Evolutionary conservation across 2,329 filamentous ascomycete genomes (phyloP), one percentile per base, ranked within the genome.

Genomic region (Cyanodermella asteris): DNA sequence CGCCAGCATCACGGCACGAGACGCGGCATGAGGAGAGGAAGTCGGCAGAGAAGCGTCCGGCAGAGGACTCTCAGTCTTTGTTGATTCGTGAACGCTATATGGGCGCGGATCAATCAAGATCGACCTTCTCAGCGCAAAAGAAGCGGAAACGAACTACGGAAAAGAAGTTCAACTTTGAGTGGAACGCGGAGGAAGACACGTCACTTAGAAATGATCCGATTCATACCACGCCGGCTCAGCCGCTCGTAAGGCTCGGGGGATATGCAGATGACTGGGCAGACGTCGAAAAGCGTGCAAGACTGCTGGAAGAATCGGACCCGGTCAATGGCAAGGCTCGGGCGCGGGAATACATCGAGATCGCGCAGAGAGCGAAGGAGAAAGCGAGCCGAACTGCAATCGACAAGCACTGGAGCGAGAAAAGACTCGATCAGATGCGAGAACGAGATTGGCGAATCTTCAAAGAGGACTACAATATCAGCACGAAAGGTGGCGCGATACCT

Each of bases 391-490:
- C 72, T 34, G 72, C 72, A 17, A 59, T 91, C 28, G 82, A 90
- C 38, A 82, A 82, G 47, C 81, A 91, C 49, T 97, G 87, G 87
- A 81, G 76, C 28, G 78, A 93, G 44, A 97, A 97, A 66, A 64
- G 62, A 33, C 56, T 94, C 33, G 69, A 76, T 9, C 77, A 91
- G 40, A 97, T 97, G 87, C 76, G 80, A 33, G 82, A 94, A 51
- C 64, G 87, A 45, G 87, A 97, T 50, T 97, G 87, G 87, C 77
- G 87, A 44, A 94, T 97, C 39, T 93, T 97, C 68, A 97, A 94
- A 52, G 87, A 94, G 48, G 82, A 97, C 49, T 94, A 91, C 54
- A 90, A 87, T 38, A 97, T 97, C 44, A 63, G 73, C 20, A 93
- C 81, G 6, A 94, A 91, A 48, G 87, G 87, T 29, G 84, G 84